These are phyloP conservation scores for Diaporthe sp. DNA, from an alignment of 2,329 filamentous ascomycete species.

Conservation along the genomic window DNA sequence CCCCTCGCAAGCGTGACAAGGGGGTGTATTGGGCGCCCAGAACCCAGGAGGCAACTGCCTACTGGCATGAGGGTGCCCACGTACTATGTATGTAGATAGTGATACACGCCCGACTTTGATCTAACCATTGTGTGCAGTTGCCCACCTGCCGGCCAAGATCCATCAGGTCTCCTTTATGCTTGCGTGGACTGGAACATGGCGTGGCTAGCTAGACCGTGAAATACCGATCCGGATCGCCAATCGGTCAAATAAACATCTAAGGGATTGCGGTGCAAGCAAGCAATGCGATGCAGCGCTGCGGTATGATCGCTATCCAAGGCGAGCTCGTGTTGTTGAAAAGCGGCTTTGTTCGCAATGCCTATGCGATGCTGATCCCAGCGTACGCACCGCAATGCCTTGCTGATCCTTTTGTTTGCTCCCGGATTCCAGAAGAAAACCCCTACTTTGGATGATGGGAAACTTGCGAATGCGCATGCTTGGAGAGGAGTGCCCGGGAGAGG, in stretches of 20 bases:
- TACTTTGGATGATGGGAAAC: conserved; percentile 18
- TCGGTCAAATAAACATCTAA: neutral
- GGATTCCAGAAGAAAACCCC: neutral
- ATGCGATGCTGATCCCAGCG: neutral
- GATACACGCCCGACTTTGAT: neutral
- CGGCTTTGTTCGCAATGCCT: neutral
- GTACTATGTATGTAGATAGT: neutral
- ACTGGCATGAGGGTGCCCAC: neutral
- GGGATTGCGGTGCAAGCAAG: neutral
- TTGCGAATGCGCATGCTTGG: conserved; percentile 21
- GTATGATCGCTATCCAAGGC: neutral
- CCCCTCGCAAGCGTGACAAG: neutral
- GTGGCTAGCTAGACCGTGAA: neutral
- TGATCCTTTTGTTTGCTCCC: neutral
- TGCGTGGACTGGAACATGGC: conserved; percentile 9
- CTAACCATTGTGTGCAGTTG: neutral
- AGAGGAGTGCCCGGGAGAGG: conserved; percentile 28
- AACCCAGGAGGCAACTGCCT: neutral
- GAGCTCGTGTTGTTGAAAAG: neutral
- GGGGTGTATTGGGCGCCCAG: neutral
- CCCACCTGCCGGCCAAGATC: neutral
- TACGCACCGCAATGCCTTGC: neutral
- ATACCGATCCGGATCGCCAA: conserved; percentile 8
- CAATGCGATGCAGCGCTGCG: neutral
- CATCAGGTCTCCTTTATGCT: neutral